Base-by-base conservation (phyloP, 345 rosid species). In the Eucalyptus grandis region DNA sequence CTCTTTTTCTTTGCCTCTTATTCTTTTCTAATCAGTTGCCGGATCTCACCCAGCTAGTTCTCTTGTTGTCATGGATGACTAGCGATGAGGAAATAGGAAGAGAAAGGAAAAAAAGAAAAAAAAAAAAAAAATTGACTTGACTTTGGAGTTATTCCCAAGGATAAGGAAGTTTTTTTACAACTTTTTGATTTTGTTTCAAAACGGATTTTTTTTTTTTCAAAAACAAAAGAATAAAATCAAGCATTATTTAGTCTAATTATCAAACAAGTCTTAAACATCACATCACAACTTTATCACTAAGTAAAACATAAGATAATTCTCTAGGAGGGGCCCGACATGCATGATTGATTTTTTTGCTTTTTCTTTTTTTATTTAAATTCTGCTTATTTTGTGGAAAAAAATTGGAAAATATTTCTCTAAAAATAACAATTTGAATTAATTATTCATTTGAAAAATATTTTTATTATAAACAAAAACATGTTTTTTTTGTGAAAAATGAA, bases 201-300 rank as follows among this genome's bases (percentile, higher is more conserved):
- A 7, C 0, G 2, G 2, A 53, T 53, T 17, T n/a, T n/a, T n/a
- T n/a, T n/a, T n/a, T n/a, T n/a, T n/a, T n/a, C n/a, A n/a, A n/a
- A 2, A 54, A 56, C 1, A 56, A 56, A 56, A 22, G 0, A 56
- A 56, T 22, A 0, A 1, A 22, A 9, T 54, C 12, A 54, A 54
- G 27, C 11, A 54, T 51, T 51, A 0, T 17, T 54, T 54, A 2
- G 6, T n/a, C 1, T 0, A 0, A 0, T 22, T 22, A 54, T 0
- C 60, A 54, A 54, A 9, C 10, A 7, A 0, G 0, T 4, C 24
- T 0, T n/a, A n/a, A n/a, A n/a, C n/a, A n/a, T n/a, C n/a, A n/a
- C 4, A 0, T 51, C 22, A 51, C 54, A 51, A 51, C 22, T 51
- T 17, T 51, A 17, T 0, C 0, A 51, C 0, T 0, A 0, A 0